These are phyloP conservation scores for Aureobasidium lini DNA, from an alignment of 2,329 filamentous ascomycete genomes.

Conservation along the genomic window DNA sequence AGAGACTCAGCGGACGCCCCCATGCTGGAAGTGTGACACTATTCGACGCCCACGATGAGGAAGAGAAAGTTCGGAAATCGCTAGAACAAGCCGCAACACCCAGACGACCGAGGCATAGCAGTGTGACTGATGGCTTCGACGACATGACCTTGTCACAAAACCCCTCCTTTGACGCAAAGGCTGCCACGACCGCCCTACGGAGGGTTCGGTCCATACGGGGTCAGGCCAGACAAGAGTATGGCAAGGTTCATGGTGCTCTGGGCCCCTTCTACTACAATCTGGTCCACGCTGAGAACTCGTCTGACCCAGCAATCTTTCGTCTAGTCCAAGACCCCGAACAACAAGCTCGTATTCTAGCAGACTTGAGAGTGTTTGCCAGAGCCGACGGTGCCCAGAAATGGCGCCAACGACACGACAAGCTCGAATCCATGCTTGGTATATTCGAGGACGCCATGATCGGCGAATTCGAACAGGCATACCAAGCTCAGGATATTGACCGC, in stretches of 20 bases:
- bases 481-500: slow-evolving; percentile 75
- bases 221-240: slow-evolving; percentile 81
- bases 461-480: slow-evolving; percentile 90
- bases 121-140: slow-evolving; percentile 67
- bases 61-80: slow-evolving; percentile 47
- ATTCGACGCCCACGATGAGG: slow-evolving; percentile 66
- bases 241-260: slow-evolving; percentile 79
- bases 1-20: slow-evolving; percentile 44
- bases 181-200: slow-evolving; percentile 60
- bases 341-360: slow-evolving; percentile 81
- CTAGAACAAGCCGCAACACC: slow-evolving; percentile 22
- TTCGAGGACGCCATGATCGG: slow-evolving; percentile 87
- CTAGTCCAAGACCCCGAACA: slow-evolving; percentile 82
- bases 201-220: slow-evolving; percentile 72
- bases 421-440: slow-evolving; percentile 66
- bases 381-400: slow-evolving; percentile 77
- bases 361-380: slow-evolving; percentile 68
- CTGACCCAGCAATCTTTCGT: slow-evolving; percentile 77
- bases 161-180: slow-evolving; percentile 28
- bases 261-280: slow-evolving; percentile 86
- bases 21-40: slow-evolving; percentile 49
- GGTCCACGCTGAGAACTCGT: slow-evolving; percentile 60
- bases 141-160: slow-evolving; percentile 52
- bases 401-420: slow-evolving; percentile 59
- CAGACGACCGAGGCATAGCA: slow-evolving; percentile 22